Evolutionary conservation across 1,284 basidiomycete genomes (phyloP), one percentile per base, ranked within the genome.

Genomic region (Ustilago lituana): DNA sequence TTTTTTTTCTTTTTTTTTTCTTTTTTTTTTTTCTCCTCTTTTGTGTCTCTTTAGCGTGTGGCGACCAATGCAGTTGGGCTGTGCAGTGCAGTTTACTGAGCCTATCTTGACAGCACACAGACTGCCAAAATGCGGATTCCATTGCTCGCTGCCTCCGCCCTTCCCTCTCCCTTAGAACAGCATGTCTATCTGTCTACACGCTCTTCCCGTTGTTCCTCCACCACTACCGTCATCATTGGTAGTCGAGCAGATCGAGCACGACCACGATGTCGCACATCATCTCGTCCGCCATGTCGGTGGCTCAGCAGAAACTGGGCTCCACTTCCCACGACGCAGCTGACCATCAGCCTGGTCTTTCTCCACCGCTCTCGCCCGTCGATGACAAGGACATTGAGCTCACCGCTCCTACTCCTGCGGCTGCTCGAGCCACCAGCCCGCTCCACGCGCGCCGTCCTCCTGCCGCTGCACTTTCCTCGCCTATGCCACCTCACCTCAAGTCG

Each of bases 331-430:
- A 57, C 15, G 23, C 54, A 22, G 14, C 54, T 24, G 43, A 56
- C 20, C 74, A 77, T 49, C 73, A 74, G 39, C 73, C 74, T 2
- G 74, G 73, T 32, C 58, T 61, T n/a, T 77, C 74, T 45, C 74
- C 73, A 19, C 74, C 74, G 19, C 62, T 75, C 35, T 66, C 61
- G 14, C 59, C 71, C 35, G 43, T 55, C 5, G 62, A 52, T 17
- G 44, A 73, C 6, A 61, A 64, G 26, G 66, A 73, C 35, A 73
- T 73, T 20, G 70, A 73, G 53, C 66, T 73, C 24, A 68, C 56
- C 14, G 69, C 69, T 24, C 69, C 69, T 15, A 47, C 56, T 11
- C 58, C 41, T 11, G 66, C 66, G 4, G 60, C 66, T 23, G 51
- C 49, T 40, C 43, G 49, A 37, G 29, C 52, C 5, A n/a, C n/a